These are phyloP conservation scores for Rosa lucieae DNA, from an alignment of 306 rosid genomes.

Conservation along the genomic window DNA sequence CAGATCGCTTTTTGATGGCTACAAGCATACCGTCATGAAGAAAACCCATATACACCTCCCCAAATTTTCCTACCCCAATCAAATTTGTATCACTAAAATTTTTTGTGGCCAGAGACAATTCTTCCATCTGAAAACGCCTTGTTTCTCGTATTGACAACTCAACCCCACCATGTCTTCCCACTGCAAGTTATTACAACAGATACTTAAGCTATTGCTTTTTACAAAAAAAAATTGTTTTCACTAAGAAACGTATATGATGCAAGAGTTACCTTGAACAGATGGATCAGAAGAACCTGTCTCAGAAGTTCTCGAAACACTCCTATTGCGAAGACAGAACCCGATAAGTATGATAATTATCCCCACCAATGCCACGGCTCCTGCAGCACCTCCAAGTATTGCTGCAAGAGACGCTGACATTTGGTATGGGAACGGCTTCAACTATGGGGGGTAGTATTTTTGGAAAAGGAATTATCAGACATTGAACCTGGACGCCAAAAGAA, in stretches of 20 bases:
- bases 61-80: slow-evolving; percentile 88
- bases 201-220: slow-evolving; percentile 14
- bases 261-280: slow-evolving; percentile 68
- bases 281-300: slow-evolving; percentile 97
- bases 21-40: slow-evolving; percentile 94
- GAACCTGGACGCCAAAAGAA: slow-evolving; percentile 48
- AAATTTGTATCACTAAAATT: slow-evolving; percentile 67
- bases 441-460: slow-evolving; percentile 38
- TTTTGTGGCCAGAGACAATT: slow-evolving; percentile 73
- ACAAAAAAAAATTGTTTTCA: slow-evolving; percentile 2
- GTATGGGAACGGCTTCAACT: slow-evolving; percentile 61
- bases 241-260: slow-evolving; percentile 5
- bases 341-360: slow-evolving; percentile 59
- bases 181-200: slow-evolving; percentile 38
- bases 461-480: slow-evolving; percentile 38
- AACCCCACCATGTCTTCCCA: slow-evolving; percentile 62
- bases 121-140: slow-evolving; percentile 79
- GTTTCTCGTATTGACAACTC: slow-evolving; percentile 62
- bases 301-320: slow-evolving; percentile 64
- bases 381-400: slow-evolving; percentile 90
- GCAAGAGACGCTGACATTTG: slow-evolving; percentile 92
- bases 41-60: slow-evolving; percentile 83
- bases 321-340: slow-evolving; percentile 54
- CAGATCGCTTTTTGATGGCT: slow-evolving; percentile 79
- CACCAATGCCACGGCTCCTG: slow-evolving; percentile 95